phyloP scores from a whole-genome alignment of 192 early-diverging fungal species.

The Thoreauomyces humboldtii region DNA sequence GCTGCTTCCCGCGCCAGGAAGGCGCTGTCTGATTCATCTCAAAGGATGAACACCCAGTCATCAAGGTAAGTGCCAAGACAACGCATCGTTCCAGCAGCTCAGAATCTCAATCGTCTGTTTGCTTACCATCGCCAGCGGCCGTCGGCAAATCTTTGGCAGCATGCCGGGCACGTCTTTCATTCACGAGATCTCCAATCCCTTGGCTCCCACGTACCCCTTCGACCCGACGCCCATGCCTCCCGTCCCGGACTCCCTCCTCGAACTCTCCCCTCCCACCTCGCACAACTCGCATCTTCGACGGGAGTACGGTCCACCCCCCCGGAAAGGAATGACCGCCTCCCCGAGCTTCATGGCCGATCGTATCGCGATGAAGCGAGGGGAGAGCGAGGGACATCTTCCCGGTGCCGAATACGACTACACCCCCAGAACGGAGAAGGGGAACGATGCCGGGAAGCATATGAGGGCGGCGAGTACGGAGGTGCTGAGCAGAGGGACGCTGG shows the following conservation, averaged over 20 bases:
- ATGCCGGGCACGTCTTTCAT: conserved; percentile 16
- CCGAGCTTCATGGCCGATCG: conserved; percentile 14
- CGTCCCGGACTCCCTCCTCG: not conserved
- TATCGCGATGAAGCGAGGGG: conserved; percentile 17
- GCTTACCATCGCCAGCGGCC: not conserved
- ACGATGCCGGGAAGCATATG: not conserved
- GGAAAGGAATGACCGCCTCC: conserved; percentile 2
- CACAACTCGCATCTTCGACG: not conserved
- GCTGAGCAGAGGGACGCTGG: not conserved
- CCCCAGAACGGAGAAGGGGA: not conserved
- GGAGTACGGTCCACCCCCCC: conserved; percentile 9
- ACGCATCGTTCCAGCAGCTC: too few relatives aligned
- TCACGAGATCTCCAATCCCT: conserved; percentile 2
- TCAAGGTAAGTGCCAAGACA: too few relatives aligned
- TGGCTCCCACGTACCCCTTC: not conserved
- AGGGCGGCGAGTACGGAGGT: not conserved
- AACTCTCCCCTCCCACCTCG: not conserved
- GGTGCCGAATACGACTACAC: not conserved
- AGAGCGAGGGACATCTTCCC: conserved; percentile 7
- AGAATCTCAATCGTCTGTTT: too few relatives aligned
- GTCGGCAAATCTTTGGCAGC: conserved; percentile 5
- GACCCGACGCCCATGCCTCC: not conserved
- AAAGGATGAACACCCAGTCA: too few relatives aligned
- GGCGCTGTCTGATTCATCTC: too few relatives aligned
- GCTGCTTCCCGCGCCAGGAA: too few relatives aligned